phyloP scores from a whole-genome alignment of 2,329 filamentous ascomycete species.

The Eutypa lata region DNA sequence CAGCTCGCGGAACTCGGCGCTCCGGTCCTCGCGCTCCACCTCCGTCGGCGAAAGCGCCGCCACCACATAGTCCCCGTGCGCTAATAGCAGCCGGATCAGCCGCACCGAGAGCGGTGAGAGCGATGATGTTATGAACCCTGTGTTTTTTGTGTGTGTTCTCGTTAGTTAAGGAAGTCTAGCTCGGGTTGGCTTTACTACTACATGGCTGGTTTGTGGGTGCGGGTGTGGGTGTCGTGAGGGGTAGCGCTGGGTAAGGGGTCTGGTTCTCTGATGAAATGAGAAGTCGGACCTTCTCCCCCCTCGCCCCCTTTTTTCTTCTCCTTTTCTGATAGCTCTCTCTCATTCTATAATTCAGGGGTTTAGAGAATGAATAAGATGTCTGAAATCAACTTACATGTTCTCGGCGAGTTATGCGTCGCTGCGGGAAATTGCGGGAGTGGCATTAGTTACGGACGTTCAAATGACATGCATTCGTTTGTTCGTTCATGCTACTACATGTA shows the following conservation, averaged over 20 bases:
- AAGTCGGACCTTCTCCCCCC: not conserved
- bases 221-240: too few relatives aligned
- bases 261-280: not conserved
- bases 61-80: conserved; percentile 89
- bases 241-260: not conserved
- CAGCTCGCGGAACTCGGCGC: conserved; percentile 76
- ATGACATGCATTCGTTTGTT: not conserved
- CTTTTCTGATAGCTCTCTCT: too few relatives aligned
- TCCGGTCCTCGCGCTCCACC: conserved; percentile 72
- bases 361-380: too few relatives aligned
- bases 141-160: not conserved
- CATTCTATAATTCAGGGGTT: too few relatives aligned
- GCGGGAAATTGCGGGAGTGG: conserved; percentile 9
- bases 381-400: conserved; percentile 58
- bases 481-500: not conserved
- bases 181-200: too few relatives aligned
- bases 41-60: conserved; percentile 77
- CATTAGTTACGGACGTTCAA: conserved; percentile 28
- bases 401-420: conserved; percentile 70
- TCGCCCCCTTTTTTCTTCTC: not conserved
- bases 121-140: conserved; percentile 76
- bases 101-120: conserved; percentile 82
- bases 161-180: too few relatives aligned
- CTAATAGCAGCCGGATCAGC: conserved; percentile 74
- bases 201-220: too few relatives aligned